Conservation (phyloP, 169 alveolate species). For the Babesia bigemina region DNA sequence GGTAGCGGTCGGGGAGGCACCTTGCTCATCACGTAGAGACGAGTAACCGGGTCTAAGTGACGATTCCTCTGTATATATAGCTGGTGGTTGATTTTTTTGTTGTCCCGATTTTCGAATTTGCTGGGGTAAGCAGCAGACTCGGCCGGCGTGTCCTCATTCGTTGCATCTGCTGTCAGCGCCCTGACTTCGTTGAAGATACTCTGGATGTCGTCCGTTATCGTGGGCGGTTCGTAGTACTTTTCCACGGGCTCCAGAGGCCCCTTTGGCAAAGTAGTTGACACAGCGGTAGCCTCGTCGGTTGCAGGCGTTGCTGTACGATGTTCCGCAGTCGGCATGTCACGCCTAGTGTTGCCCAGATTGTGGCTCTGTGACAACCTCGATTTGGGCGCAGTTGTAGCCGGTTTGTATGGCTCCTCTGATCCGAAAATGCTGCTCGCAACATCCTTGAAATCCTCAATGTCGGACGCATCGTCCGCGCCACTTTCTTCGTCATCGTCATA, state of each 20-base stretch:
- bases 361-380: background rate
- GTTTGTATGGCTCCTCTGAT: background rate
- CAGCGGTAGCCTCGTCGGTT: too few species aligned
- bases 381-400: background rate
- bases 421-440: slow-evolving; percentile 53
- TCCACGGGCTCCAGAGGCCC: slow-evolving; percentile 33
- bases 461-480: slow-evolving; percentile 34
- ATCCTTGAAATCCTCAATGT: slow-evolving; percentile 47
- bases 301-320: too few species aligned
- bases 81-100: background rate
- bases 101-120: slow-evolving; percentile 1
- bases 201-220: slow-evolving; percentile 1
- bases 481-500: slow-evolving; percentile 16
- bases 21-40: slow-evolving; percentile 32
- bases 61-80: background rate
- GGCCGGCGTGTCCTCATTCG: background rate
- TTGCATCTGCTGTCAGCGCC: background rate
- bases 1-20: slow-evolving; percentile 23
- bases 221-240: slow-evolving; percentile 10
- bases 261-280: background rate
- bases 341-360: too few species aligned
- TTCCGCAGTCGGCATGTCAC: too few species aligned
- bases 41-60: slow-evolving; percentile 18
- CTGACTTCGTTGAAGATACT: slow-evolving; percentile 15
- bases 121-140: background rate